phyloP scores from a whole-genome alignment of 2,329 filamentous ascomycete species.

The Sporothrix pallida region DNA sequence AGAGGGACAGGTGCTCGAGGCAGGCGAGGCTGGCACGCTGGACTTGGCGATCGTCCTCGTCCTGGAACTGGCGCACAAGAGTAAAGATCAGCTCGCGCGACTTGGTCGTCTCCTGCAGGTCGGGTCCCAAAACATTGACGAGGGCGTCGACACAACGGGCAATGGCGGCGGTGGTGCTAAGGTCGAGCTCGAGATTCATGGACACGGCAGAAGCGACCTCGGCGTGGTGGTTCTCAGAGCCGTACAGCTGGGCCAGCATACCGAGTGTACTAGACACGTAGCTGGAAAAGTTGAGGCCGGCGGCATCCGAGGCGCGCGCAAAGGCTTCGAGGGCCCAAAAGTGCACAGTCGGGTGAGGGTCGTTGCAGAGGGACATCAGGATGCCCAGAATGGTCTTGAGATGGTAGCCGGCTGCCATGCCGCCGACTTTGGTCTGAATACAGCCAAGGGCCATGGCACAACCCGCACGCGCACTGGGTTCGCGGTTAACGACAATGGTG shows the following conservation, averaged over 20 bases:
- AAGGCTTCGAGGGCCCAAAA: constrained; percentile 95
- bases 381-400: constrained; percentile 97
- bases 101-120: constrained; percentile 90
- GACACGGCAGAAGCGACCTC: constrained; percentile 80
- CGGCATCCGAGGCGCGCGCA: constrained; percentile 84
- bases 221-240: constrained; percentile 86
- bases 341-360: constrained; percentile 92
- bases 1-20: constrained; percentile 88
- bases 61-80: constrained; percentile 80
- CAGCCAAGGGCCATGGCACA: constrained; percentile 92
- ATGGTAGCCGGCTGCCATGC: constrained; percentile 96
- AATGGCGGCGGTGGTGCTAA: constrained; percentile 81
- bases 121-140: constrained; percentile 94
- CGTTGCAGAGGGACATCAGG: constrained; percentile 95
- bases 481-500: constrained; percentile 90
- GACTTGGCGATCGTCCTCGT: constrained; percentile 72
- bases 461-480: constrained; percentile 89
- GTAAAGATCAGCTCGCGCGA: constrained; percentile 91
- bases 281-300: constrained; percentile 86
- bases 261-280: constrained; percentile 91
- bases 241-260: constrained; percentile 92
- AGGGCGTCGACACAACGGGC: constrained; percentile 91
- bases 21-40: constrained; percentile 80
- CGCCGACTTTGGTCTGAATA: constrained; percentile 93
- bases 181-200: constrained; percentile 87